Base-by-base conservation (phyloP, 2,329 filamentous ascomycete species). In the Cladorrhinum sp. region DNA sequence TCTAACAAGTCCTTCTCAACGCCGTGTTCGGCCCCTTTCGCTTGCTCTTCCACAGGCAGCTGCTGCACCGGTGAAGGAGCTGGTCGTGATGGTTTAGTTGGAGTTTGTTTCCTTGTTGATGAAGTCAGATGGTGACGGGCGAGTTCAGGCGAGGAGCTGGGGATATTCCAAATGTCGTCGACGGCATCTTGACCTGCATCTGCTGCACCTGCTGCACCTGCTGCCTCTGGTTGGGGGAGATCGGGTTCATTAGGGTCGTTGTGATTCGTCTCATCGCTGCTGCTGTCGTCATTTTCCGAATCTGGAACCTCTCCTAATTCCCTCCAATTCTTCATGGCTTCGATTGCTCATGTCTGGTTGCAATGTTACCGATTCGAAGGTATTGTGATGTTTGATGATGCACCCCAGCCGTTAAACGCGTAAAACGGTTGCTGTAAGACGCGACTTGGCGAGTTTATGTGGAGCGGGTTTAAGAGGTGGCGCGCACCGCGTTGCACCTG, bases 271-370 rank as follows among this genome's bases (percentile, higher is more conserved):
- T 66, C 75, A 60, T 80, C 77, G 63, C 76, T 77, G 58, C 69
- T 75, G 53, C 81, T 79, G 60, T 80, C 79, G 67, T 82, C 79
- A 16, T 36, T 36, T 16, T 36, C 42, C 63, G 79, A 82, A 70
- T 81, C 79, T 60, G 80, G 79, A 65, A 82, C 75, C 69, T 80
- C 78, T 68, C 79, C 80, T 70, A 78, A 69, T 67, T 79, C 77
- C 75, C 76, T 81, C 79, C 79, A 82, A 65, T 76, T 76, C 60
- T 70, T 72, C 79, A 81, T 81, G 66, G 54, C 59, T 53, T 62
- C 57, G 42, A 50, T 39, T 64, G 48, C 26, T 58, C 65, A 67
- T 67, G 49, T 67, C 67, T 42, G 62, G 57, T 16, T n/a, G 33
- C 48, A 57, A 57, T 10, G 36, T 21, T 3, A 36, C 12, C n/a